These are phyloP conservation scores for Tetrapisispora nanseiensis DNA, from an alignment of 805 yeast species.

Conservation along the genomic window DNA sequence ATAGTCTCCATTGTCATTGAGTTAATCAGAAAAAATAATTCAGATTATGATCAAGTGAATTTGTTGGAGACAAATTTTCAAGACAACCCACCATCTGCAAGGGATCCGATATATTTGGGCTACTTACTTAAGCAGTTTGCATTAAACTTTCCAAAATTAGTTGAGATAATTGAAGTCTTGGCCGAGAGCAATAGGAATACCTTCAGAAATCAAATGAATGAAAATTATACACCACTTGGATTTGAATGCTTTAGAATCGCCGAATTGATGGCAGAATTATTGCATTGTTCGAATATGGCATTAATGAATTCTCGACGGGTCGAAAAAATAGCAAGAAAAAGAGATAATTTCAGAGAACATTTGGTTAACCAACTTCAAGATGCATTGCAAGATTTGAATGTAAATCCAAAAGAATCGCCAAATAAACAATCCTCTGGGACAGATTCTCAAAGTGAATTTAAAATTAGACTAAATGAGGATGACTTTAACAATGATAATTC, in stretches of 20 bases:
- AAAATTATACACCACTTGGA: constrained; percentile 61
- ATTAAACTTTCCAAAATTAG: constrained; percentile 35
- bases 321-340: constrained; percentile 52
- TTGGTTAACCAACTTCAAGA: constrained; percentile 32
- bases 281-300: constrained; percentile 97
- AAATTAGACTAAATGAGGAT: constrained; percentile 17
- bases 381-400: constrained; percentile 25
- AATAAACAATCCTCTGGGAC: constrained; percentile 15
- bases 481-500: constrained; percentile 29
- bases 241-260: constrained; percentile 85
- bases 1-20: constrained; percentile 91
- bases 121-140: constrained; percentile 70
- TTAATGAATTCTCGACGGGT: constrained; percentile 71
- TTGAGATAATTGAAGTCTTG: constrained; percentile 17
- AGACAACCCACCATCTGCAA: constrained; percentile 75
- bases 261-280: constrained; percentile 84
- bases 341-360: constrained; percentile 58
- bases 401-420: constrained; percentile 8
- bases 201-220: constrained; percentile 55
- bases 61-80: constrained; percentile 67
- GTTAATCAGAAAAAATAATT: constrained; percentile 84
- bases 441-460: constrained; percentile 3
- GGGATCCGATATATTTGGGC: constrained; percentile 89
- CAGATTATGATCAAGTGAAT: constrained; percentile 84
- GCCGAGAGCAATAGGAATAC: constrained; percentile 13